Evolutionary conservation across 148 eudicot genomes (phyloP).

Genomic region (Nepenthes gracilis): DNA sequence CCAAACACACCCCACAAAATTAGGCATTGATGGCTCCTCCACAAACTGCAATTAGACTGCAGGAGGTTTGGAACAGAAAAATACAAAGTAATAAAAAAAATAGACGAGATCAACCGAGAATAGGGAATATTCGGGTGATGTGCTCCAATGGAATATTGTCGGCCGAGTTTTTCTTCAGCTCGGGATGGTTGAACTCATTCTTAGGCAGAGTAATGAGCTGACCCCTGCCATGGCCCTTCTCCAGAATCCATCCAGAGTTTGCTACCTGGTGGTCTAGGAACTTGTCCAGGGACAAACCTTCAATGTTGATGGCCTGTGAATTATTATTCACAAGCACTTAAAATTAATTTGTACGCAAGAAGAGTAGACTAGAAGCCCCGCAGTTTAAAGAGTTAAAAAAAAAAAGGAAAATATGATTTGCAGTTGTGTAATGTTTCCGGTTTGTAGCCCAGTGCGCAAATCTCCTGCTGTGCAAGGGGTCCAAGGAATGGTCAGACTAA

Average conservation of each 20-base stretch:
- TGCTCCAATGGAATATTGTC: slow-evolving; percentile 70
- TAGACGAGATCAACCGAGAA: slow-evolving; percentile 42
- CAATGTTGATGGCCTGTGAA: slow-evolving; percentile 72
- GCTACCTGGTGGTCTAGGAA: slow-evolving; percentile 67
- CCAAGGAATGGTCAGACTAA: too few relatives aligned
- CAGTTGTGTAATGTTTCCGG: too few relatives aligned
- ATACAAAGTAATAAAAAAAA: neutral
- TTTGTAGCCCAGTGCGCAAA: too few relatives aligned
- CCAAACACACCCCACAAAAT: too few relatives aligned
- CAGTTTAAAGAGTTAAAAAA: too few relatives aligned
- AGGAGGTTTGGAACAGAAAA: too few relatives aligned
- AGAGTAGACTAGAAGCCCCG: too few relatives aligned
- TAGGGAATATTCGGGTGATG: slow-evolving; percentile 74
- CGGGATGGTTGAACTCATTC: slow-evolving; percentile 84
- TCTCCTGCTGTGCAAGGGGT: too few relatives aligned
- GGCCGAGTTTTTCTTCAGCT: slow-evolving; percentile 62
- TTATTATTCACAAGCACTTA: slow-evolving; percentile 2
- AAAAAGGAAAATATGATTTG: too few relatives aligned
- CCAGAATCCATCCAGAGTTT: slow-evolving; percentile 64
- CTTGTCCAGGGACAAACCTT: slow-evolving; percentile 76
- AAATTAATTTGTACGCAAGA: too few relatives aligned
- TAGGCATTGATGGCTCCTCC: too few relatives aligned
- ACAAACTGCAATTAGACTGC: too few relatives aligned
- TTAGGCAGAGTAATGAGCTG: slow-evolving; percentile 52
- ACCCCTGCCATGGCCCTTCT: slow-evolving; percentile 53